Percentiles rank a stretch among this genome's conserved stretches.
These are phyloP conservation scores for Sanguinoderma infundibulare DNA, from an alignment of 1,284 basidiomycete genomes.

Conservation along the genomic window DNA sequence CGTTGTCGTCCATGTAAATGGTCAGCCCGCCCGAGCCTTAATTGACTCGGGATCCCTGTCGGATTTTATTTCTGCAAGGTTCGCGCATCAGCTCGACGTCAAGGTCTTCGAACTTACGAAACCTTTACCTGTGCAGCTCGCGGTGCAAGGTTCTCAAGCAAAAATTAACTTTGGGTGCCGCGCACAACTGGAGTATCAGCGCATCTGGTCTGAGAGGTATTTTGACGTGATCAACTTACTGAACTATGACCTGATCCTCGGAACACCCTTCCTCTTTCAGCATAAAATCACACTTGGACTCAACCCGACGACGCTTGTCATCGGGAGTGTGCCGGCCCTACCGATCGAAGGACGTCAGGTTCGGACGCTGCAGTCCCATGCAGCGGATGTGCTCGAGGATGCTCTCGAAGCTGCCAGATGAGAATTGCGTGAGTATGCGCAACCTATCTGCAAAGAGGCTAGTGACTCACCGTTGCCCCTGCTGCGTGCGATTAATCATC, in stretches of 20 bases:
- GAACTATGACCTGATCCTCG: constrained; percentile 5
- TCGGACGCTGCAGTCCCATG: background rate
- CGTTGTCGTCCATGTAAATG: background rate
- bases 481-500: background rate
- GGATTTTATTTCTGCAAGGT: constrained; percentile 12
- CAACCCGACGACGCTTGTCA: background rate
- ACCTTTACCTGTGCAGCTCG: constrained; percentile 8
- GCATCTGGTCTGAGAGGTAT: constrained; percentile 24
- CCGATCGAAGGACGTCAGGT: background rate
- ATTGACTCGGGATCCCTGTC: constrained; percentile 14
- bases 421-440: background rate
- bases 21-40: background rate
- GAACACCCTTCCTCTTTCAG: constrained; percentile 2
- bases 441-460: background rate
- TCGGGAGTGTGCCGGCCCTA: background rate
- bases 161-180: constrained; percentile 8
- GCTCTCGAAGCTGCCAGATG: background rate
- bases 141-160: constrained; percentile 6
- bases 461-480: background rate
- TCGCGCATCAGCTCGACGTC: constrained; percentile 9
- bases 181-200: constrained; percentile 32
- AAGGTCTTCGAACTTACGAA: background rate
- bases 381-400: background rate
- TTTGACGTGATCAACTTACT: constrained; percentile 33
- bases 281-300: background rate